Conservation (phyloP, 345 rosid genomes). For the Gossypium turneri region DNA sequence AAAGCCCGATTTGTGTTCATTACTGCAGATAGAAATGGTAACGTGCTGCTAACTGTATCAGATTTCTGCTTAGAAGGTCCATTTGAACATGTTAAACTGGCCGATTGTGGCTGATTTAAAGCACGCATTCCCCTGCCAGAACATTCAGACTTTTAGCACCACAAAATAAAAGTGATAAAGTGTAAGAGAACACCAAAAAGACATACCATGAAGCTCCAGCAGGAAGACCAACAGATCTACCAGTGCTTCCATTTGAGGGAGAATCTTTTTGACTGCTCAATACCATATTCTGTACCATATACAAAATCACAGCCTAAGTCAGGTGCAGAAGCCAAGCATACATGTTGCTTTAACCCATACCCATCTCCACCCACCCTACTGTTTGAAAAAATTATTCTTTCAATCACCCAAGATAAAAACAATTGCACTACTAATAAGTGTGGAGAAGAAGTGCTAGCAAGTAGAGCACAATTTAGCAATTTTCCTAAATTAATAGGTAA, state of each 20-base stretch:
- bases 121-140: conserved; percentile 57
- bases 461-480: background rate
- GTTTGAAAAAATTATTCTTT: background rate
- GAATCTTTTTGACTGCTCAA: conserved; percentile 37
- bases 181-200: background rate
- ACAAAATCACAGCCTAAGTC: background rate
- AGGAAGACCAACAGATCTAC: conserved; percentile 64
- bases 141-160: conserved; percentile 22
- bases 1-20: conserved; percentile 34
- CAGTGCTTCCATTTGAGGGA: conserved; percentile 55
- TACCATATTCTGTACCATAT: conserved; percentile 37
- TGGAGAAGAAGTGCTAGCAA: background rate
- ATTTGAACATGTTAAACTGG: conserved; percentile 39
- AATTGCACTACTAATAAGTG: background rate
- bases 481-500: background rate
- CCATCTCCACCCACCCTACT: background rate
- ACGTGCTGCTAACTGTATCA: conserved; percentile 31
- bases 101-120: conserved; percentile 40
- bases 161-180: conserved; percentile 14
- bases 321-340: background rate
- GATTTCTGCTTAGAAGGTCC: conserved; percentile 48
- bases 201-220: conserved; percentile 87
- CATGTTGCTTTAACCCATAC: background rate
- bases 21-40: conserved; percentile 43
- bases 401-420: background rate